These are phyloP conservation scores for Leccinum ponderosum DNA, from an alignment of 1,284 basidiomycete species.

Conservation along the genomic window DNA sequence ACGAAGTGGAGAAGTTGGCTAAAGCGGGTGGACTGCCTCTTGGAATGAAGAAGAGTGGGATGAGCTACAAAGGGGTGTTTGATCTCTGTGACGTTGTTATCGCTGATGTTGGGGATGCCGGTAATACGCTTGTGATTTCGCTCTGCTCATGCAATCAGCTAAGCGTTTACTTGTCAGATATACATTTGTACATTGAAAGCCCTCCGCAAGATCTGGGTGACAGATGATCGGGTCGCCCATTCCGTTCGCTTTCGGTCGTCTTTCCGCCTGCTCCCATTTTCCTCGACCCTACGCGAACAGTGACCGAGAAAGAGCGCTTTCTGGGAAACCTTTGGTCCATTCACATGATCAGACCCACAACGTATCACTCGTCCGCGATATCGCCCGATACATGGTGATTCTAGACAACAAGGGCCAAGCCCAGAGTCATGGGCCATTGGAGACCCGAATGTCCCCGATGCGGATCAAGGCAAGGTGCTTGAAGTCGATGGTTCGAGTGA, in stretches of 20 bases:
- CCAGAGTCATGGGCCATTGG: no score
- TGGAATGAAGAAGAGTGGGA: constrained; percentile 70
- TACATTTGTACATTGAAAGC: constrained; percentile 45
- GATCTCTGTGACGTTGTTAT: constrained; percentile 84
- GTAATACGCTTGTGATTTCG: constrained; percentile 45
- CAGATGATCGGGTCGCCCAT: constrained; percentile 48
- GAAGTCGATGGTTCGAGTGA: no score
- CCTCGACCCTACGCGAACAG: constrained; percentile 62
- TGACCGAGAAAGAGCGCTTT: constrained; percentile 77
- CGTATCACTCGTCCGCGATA: no score
- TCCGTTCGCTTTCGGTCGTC: constrained; percentile 73
- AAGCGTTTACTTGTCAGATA: constrained; percentile 51
- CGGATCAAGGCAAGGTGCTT: no score
- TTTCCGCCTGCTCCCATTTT: constrained; percentile 66
- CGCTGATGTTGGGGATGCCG: constrained; percentile 81
- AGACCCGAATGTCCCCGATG: no score
- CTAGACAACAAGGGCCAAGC: no score
- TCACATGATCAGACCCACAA: no score
- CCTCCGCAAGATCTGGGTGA: no score
- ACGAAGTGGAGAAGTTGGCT: constrained; percentile 79
- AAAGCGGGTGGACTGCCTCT: constrained; percentile 58
- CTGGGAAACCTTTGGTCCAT: constrained; percentile 79
- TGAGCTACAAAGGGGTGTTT: constrained; percentile 86
- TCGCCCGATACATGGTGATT: no score
- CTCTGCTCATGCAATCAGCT: constrained; percentile 7